Conservation (phyloP, 2,329 filamentous ascomycete species). For the Pseudopyrenochaeta lycopersici region DNA sequence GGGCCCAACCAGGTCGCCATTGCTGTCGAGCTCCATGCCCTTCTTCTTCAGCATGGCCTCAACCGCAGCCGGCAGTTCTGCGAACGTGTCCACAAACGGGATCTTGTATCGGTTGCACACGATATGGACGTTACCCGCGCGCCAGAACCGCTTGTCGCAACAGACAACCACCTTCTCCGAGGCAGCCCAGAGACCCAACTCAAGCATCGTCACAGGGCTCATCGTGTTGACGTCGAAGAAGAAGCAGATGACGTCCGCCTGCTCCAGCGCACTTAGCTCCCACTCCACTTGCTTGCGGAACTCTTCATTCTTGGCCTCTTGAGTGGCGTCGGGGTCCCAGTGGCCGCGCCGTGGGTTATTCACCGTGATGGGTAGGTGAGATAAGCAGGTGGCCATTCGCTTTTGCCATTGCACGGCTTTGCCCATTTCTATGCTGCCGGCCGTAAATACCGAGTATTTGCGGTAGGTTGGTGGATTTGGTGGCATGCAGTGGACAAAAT, state of each 20-base stretch:
- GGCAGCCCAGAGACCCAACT: constrained; percentile 64
- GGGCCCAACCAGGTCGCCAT: constrained; percentile 15
- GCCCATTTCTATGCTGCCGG: constrained; percentile 63
- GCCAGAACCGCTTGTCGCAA: constrained; percentile 62
- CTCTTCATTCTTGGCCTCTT: constrained; percentile 50
- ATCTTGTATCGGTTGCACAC: constrained; percentile 62
- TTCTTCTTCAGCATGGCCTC: constrained; percentile 40
- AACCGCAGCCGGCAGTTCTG: constrained; percentile 52
- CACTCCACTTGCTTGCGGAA: constrained; percentile 67
- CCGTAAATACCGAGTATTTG: constrained; percentile 63
- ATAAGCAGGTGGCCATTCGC: constrained; percentile 53
- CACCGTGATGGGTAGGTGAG: constrained; percentile 60
- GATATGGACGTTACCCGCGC: constrained; percentile 69
- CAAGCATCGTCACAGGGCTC: constrained; percentile 67
- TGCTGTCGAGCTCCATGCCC: constrained; percentile 32
- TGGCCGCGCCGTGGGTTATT: constrained; percentile 65
- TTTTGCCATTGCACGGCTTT: constrained; percentile 62
- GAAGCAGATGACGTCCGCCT: constrained; percentile 64
- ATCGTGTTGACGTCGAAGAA: constrained; percentile 64
- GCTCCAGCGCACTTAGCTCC: constrained; percentile 67
- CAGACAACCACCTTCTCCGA: constrained; percentile 62
- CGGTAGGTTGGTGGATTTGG: constrained; percentile 22
- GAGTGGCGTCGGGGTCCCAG: constrained; percentile 65
- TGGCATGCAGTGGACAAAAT: constrained; percentile 27
- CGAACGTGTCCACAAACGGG: constrained; percentile 54